Conservation (phyloP, 2,329 filamentous ascomycete species). For the Phialophora macrospora region DNA sequence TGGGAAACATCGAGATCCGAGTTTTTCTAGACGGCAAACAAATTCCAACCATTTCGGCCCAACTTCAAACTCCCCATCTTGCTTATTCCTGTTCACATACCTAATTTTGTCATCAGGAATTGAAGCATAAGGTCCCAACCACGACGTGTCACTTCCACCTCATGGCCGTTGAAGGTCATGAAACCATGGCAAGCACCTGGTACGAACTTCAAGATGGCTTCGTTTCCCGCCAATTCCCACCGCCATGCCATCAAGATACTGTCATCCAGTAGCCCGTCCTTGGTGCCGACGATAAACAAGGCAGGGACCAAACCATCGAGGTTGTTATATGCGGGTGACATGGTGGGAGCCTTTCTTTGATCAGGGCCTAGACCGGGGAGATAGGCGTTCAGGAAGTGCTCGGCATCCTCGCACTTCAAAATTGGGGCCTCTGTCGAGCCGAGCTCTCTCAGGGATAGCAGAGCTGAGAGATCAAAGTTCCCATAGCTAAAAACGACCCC, state of each 20-base stretch:
- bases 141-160: neutral
- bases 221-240: constrained; percentile 18
- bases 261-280: constrained; percentile 15
- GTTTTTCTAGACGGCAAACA: neutral
- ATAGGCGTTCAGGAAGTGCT: constrained; percentile 4
- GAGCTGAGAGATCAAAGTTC: constrained; percentile 9
- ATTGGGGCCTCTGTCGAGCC: neutral
- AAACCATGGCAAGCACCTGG: constrained; percentile 10
- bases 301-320: constrained; percentile 10
- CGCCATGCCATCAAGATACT: constrained; percentile 13
- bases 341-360: neutral
- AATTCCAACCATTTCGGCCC: neutral
- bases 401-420: neutral
- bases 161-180: constrained; percentile 2
- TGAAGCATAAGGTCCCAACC: neutral
- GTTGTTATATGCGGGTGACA: constrained; percentile 15
- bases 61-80: neutral
- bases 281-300: constrained; percentile 7
- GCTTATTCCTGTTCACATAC: neutral
- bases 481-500: constrained; percentile 12
- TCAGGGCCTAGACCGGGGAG: neutral
- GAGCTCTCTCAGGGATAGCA: constrained; percentile 1
- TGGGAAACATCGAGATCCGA: neutral
- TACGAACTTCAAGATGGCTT: constrained; percentile 5
- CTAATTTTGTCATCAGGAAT: neutral